Evolutionary conservation across 495 filamentous ascomycete species (phyloP).

Genomic region (Penicillium odoratum): DNA sequence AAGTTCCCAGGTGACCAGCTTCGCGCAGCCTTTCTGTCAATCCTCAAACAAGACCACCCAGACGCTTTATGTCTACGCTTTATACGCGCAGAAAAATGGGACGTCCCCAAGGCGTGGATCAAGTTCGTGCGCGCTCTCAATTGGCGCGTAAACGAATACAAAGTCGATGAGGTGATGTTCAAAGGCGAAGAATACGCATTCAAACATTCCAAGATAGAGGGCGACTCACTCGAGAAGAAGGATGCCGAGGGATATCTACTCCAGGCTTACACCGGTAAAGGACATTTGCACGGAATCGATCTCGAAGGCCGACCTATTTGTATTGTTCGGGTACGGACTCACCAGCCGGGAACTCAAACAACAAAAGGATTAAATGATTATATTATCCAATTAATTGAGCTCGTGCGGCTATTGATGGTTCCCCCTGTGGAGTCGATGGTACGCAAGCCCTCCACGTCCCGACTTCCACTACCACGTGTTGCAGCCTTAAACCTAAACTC

Average conservation of each 20-base stretch:
- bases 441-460: conserved; percentile 7
- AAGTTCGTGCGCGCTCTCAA: conserved; percentile 88
- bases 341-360: conserved; percentile 75
- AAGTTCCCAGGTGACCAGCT: conserved; percentile 66
- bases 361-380: conserved; percentile 76
- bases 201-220: conserved; percentile 52
- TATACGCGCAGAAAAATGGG: conserved; percentile 91
- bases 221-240: conserved; percentile 54
- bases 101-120: conserved; percentile 80
- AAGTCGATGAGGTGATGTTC: conserved; percentile 75
- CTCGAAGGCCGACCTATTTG: conserved; percentile 80
- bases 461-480: not conserved
- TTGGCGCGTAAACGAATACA: conserved; percentile 76
- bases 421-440: conserved; percentile 84
- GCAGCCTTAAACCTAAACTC: not conserved
- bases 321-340: conserved; percentile 72
- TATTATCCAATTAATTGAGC: conserved; percentile 90
- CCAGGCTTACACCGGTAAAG: conserved; percentile 87
- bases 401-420: conserved; percentile 70
- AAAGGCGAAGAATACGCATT: conserved; percentile 70
- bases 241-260: conserved; percentile 74
- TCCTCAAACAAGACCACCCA: conserved; percentile 89
- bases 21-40: conserved; percentile 73
- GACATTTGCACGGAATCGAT: conserved; percentile 80
- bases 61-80: conserved; percentile 85